Evolutionary conservation across 1,284 basidiomycete genomes (phyloP).

Genomic region (Takashimella koratensis): DNA sequence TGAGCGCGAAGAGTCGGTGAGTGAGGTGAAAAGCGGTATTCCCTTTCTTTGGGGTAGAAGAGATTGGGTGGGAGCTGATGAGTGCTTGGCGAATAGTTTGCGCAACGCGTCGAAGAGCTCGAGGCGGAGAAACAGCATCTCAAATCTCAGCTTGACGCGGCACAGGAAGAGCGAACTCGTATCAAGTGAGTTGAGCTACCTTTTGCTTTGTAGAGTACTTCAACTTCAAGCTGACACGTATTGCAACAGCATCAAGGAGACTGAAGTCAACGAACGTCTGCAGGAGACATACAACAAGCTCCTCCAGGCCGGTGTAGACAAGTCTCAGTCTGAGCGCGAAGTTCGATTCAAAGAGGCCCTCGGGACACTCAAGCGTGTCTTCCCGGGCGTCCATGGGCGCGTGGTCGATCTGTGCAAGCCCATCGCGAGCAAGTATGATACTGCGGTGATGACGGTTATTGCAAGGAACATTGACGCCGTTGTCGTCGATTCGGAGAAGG

Average conservation of each 20-base stretch:
- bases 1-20: constrained; percentile 61
- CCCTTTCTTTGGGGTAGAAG: too few relatives aligned
- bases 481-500: constrained; percentile 93
- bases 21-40: too few relatives aligned
- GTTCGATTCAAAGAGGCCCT: constrained; percentile 80
- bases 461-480: constrained; percentile 94
- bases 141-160: constrained; percentile 38
- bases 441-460: constrained; percentile 89
- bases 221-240: too few relatives aligned
- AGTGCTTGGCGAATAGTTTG: neutral
- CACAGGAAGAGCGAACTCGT: constrained; percentile 34
- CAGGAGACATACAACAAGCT: constrained; percentile 78
- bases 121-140: constrained; percentile 29
- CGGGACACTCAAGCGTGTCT: constrained; percentile 74
- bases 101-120: constrained; percentile 56
- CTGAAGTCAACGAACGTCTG: constrained; percentile 86
- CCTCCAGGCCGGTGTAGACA: constrained; percentile 80
- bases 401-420: constrained; percentile 92
- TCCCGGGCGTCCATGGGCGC: constrained; percentile 85
- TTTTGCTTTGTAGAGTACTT: too few relatives aligned
- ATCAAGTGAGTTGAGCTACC: constrained; percentile 39
- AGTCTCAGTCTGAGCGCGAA: constrained; percentile 80
- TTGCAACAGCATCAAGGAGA: constrained; percentile 69
- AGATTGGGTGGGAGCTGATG: too few relatives aligned
- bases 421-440: constrained; percentile 85